Conservation (phyloP, 2,329 filamentous ascomycete species). For the Leptographium galeiforme region DNA sequence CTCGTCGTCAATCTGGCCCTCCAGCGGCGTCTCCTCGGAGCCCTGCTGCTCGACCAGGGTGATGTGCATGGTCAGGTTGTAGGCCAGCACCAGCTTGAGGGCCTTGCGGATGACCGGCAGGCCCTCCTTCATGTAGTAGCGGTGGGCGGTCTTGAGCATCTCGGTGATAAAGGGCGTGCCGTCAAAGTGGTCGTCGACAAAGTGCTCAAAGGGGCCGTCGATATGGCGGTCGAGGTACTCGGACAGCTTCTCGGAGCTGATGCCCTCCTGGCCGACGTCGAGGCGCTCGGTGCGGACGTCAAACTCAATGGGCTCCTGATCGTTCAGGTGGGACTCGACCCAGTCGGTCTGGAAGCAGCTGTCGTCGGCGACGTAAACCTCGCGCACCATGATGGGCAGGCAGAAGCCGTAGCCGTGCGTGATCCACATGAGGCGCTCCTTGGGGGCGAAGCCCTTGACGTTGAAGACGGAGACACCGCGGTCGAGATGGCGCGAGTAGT, state of each 20-base stretch:
- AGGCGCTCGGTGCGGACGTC: slow-evolving; percentile 80
- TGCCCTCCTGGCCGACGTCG: slow-evolving; percentile 77
- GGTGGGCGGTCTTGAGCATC: slow-evolving; percentile 90
- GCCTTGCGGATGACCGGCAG: slow-evolving; percentile 87
- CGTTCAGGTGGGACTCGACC: slow-evolving; percentile 62
- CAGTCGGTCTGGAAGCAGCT: slow-evolving; percentile 90
- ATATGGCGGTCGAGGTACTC: slow-evolving; percentile 95
- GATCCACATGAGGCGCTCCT: slow-evolving; percentile 69
- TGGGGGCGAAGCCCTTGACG: slow-evolving; percentile 69
- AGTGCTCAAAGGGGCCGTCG: slow-evolving; percentile 80
- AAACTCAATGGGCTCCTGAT: slow-evolving; percentile 64
- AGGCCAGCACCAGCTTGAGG: slow-evolving; percentile 85
- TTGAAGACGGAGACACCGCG: slow-evolving; percentile 85
- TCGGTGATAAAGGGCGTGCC: slow-evolving; percentile 91
- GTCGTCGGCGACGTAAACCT: slow-evolving; percentile 84
- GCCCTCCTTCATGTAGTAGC: slow-evolving; percentile 81
- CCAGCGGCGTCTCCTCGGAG: slow-evolving; percentile 59
- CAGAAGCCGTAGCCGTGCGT: slow-evolving; percentile 93
- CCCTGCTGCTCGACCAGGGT: slow-evolving; percentile 87
- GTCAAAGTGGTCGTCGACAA: slow-evolving; percentile 92
- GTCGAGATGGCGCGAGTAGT: slow-evolving; percentile 82
- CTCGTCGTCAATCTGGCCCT: slow-evolving; percentile 75
- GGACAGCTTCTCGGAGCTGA: slow-evolving; percentile 66
- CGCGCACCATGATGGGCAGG: slow-evolving; percentile 82
- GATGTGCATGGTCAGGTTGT: slow-evolving; percentile 89